A percentile compares a stretch with the other conserved stretches of the same genome.
These are phyloP conservation scores for Fagopyrum homotropicum DNA, from an alignment of 148 eudicot genomes.

Conservation along the genomic window DNA sequence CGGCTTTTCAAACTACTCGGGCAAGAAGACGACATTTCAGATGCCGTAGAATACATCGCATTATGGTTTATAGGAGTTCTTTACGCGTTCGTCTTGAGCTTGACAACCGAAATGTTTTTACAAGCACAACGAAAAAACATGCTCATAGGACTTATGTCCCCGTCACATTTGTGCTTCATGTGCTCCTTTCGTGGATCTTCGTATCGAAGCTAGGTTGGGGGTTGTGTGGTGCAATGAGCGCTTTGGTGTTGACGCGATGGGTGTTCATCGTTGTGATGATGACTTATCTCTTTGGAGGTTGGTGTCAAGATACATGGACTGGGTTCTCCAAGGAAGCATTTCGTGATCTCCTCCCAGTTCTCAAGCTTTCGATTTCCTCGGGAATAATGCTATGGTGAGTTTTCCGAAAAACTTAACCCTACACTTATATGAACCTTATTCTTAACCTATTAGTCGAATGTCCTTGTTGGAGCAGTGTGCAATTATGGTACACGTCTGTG, in stretches of 20 bases:
- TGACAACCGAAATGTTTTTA: too few species aligned
- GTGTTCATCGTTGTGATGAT: neutral
- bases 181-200: constrained; percentile 13
- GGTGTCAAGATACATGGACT: constrained; percentile 3
- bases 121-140: constrained; percentile 8
- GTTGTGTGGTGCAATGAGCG: constrained; percentile 14
- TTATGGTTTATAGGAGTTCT: constrained; percentile 11
- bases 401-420: neutral
- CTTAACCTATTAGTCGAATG: too few species aligned
- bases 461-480: too few species aligned
- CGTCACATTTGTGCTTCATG: neutral
- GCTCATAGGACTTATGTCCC: constrained; percentile 8
- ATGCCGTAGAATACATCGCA: neutral
- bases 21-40: neutral
- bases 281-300: constrained; percentile 5
- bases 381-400: constrained; percentile 9
- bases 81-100: too few species aligned
- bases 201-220: constrained; percentile 2
- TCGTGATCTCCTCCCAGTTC: neutral
- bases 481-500: too few species aligned
- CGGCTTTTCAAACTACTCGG: constrained; percentile 7
- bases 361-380: constrained; percentile 9
- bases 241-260: constrained; percentile 8
- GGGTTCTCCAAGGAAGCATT: constrained; percentile 10
- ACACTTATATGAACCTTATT: too few species aligned